These are phyloP conservation scores for Adansonia grandidieri DNA, from an alignment of 441 rosid genomes.

Conservation along the genomic window DNA sequence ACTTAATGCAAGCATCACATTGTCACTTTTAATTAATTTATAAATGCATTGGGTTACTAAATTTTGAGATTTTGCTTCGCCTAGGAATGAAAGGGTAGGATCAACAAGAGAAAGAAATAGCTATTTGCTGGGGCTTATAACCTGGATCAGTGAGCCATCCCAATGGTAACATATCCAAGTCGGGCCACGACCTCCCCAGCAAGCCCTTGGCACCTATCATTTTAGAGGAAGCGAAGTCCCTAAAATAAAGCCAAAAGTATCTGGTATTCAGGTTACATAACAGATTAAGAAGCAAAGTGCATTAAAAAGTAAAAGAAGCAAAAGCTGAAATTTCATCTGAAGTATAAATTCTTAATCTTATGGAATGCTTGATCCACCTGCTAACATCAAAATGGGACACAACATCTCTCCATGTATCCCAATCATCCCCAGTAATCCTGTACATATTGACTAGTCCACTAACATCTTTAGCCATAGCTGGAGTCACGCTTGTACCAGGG, in stretches of 20 bases:
- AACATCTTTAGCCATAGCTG: constrained; percentile 76
- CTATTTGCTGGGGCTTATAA: constrained; percentile 31
- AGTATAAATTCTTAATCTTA: constrained; percentile 14
- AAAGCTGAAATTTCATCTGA: constrained; percentile 20
- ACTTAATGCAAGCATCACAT: constrained; percentile 23
- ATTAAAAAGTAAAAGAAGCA: constrained; percentile 1
- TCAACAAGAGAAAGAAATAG: background rate
- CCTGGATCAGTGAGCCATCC: constrained; percentile 93
- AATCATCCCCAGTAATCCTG: constrained; percentile 87
- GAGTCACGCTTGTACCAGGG: constrained; percentile 87
- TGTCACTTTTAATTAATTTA: background rate
- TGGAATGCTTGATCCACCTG: constrained; percentile 48
- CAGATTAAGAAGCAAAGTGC: constrained; percentile 20
- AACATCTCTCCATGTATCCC: constrained; percentile 91
- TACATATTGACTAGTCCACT: constrained; percentile 80
- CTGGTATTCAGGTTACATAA: constrained; percentile 19
- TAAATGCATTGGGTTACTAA: background rate
- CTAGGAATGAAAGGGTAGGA: constrained; percentile 12
- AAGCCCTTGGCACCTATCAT: constrained; percentile 71
- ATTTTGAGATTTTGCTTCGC: background rate
- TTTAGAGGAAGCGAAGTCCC: constrained; percentile 64
- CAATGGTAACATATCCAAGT: constrained; percentile 85
- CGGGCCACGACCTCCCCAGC: constrained; percentile 88
- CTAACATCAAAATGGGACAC: constrained; percentile 75
- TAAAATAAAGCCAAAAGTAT: constrained; percentile 34